These are phyloP conservation scores for Fusarium nodosum DNA, from an alignment of 2,329 filamentous ascomycete genomes.

Conservation along the genomic window DNA sequence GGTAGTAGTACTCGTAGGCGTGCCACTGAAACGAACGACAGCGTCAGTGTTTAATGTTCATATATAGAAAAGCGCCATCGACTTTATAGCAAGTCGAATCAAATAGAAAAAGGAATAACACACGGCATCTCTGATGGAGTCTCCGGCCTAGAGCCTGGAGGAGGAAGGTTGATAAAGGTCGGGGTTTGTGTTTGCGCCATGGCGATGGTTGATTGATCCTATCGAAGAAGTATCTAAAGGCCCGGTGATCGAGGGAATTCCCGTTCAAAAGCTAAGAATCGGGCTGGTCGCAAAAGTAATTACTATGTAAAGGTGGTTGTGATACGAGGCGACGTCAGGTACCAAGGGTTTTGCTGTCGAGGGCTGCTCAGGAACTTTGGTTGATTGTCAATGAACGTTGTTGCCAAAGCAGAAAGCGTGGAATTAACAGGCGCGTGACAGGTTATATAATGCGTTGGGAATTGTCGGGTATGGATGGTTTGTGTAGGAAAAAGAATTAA, in stretches of 20 bases:
- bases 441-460: background rate
- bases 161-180: constrained; percentile 86
- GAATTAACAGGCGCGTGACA: constrained; percentile 5
- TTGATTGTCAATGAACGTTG: background rate
- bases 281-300: background rate
- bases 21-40: constrained; percentile 72
- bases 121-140: constrained; percentile 93
- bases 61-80: constrained; percentile 7
- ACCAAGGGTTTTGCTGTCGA: constrained; percentile 20
- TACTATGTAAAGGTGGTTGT: constrained; percentile 7
- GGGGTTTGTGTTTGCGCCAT: constrained; percentile 64
- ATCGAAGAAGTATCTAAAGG: constrained; percentile 1
- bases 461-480: constrained; percentile 2
- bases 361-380: constrained; percentile 33
- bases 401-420: background rate
- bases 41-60: constrained; percentile 25
- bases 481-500: constrained; percentile 10
- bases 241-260: background rate
- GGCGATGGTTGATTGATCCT: constrained; percentile 22
- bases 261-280: background rate
- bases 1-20: constrained; percentile 91
- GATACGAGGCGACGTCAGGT: constrained; percentile 22
- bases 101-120: constrained; percentile 55
- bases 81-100: constrained; percentile 3
- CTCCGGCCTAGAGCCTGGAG: constrained; percentile 83